Base-by-base conservation (phyloP, 208 protist genomes). In the Spongospora subterranea region DNA sequence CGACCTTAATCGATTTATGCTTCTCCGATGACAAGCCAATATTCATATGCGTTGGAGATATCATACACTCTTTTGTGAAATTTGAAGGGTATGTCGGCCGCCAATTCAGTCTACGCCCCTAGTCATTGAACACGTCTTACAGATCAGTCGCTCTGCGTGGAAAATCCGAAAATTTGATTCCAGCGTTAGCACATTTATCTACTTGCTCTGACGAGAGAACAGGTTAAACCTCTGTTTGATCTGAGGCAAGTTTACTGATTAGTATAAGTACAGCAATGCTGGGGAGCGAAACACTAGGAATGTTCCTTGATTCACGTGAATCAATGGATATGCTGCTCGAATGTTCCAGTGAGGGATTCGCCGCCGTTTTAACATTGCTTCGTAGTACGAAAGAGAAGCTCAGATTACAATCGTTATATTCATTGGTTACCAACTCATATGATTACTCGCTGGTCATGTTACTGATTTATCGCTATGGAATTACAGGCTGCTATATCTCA, bases 301-400 rank as follows among this genome's bases (percentile, higher is more conserved):
- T 82, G 71, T 82, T 82, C 71, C 71, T 82, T 6, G 71, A 82
- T 43, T 82, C 71, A 17, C 71, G 71, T 13, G 71, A 82, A n/a
- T 40, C 35, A 6, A 82, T 82, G 71, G 71, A 82, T n/a, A 82
- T 82, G 71, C 71, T 82, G 71, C 71, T 82, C 17, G 71, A 82
- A n/a, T 82, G 71, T n/a, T 82, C 71, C 71, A 82, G 71, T n/a
- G 71, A 82, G 35, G 71, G 71, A 17, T 82, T 82, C 71, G 71
- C 17, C 40, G 71, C 71, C 40, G 71, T 82, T 20, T n/a, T 82
- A n/a, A 43, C 71, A 6, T n/a, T 82, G 71, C 71, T 82, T 35
- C 71, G 71, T 35, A 82, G 71, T n/a, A 6, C 71, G 71, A 82
- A 82, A 43, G 71, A 82, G 71, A 82, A 82, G 71, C 71, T 82